Base-by-base conservation (phyloP, 371 early-diverging fungal genomes). In the Apophysomyces sp. region DNA sequence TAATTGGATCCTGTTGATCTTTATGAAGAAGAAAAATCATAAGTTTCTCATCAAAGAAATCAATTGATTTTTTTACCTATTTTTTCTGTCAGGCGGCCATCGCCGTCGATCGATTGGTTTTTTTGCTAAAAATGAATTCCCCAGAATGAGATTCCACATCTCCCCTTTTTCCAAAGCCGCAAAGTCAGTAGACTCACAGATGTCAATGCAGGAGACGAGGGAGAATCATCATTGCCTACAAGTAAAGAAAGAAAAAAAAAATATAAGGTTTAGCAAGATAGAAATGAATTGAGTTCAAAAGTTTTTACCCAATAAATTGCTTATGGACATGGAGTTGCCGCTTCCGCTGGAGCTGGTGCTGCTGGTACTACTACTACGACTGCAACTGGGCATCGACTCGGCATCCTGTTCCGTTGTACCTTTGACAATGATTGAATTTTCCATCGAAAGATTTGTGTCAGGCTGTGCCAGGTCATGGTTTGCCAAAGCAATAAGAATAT, bases 401-500 rank as follows among this genome's bases (percentile, higher is more conserved):
- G 41, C 24, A 16, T 27, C 39, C 13, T 34, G 34, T 34, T 34
- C 34, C 4, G 15, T 24, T 16, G 21, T 36, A 18, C 39, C 26
- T 55, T 60, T 37, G 26, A 36, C 32, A 13, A 56, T 21, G 24
- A 56, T 31, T 27, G 18, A 30, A 12, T 56, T 30, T 28, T 30
- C 27, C 6, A 28, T 15, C 54, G 11, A 27, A 54, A 26, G 26
- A 9, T 26, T 13, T 12, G 31, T 3, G 55, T 54, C 27, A 28
- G 55, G 8, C n/a, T 29, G 29, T 7, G 40, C 21, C 15, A 36
- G 39, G 37, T 72, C 66, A 60, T 74, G 77, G 55, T 76, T 80
- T 9, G 80, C 67, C 30, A 80, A 56, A 18, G 74, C 73, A 59
- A 80, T 74, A 32, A 80, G 56, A 51, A 80, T 80, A 54, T 69